Conservation (phyloP, 1,284 basidiomycete genomes). For the Melampsora americana region DNA sequence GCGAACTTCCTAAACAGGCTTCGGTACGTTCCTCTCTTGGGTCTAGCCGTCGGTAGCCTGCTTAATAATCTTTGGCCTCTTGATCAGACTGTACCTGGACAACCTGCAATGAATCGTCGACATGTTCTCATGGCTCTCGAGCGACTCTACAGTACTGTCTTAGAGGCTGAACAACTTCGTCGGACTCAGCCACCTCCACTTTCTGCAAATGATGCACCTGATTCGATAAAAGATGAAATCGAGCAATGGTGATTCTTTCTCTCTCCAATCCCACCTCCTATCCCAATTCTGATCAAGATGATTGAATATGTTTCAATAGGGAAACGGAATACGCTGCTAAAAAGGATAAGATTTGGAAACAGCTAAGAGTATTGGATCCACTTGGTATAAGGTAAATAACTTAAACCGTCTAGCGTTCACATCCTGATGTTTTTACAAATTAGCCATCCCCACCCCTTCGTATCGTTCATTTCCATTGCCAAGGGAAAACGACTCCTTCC, state of each 20-base stretch:
- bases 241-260: slow-evolving; percentile 45
- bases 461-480: slow-evolving; percentile 78
- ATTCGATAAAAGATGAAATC: slow-evolving; percentile 43
- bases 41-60: neutral
- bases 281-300: neutral
- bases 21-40: slow-evolving; percentile 29
- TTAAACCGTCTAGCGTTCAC: slow-evolving; percentile 48
- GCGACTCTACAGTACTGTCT: slow-evolving; percentile 75
- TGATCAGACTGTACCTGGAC: slow-evolving; percentile 61
- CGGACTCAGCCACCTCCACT: slow-evolving; percentile 66
- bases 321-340: slow-evolving; percentile 63
- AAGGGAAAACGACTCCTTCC: slow-evolving; percentile 94
- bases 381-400: slow-evolving; percentile 73
- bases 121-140: slow-evolving; percentile 79
- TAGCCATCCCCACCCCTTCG: slow-evolving; percentile 92
- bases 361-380: slow-evolving; percentile 79
- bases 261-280: neutral
- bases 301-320: slow-evolving; percentile 56
- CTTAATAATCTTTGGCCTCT: slow-evolving; percentile 47
- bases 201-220: slow-evolving; percentile 50
- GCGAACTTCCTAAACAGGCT: slow-evolving; percentile 47
- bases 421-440: slow-evolving; percentile 31
- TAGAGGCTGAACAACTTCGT: slow-evolving; percentile 80
- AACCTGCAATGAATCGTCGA: slow-evolving; percentile 72
- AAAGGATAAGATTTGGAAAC: slow-evolving; percentile 73